Conservation (phyloP, 176 grass and related monocot genomes). For the Triticum aestivum region IWGSC_CS_RefSeq_v2.1 NC_057810.1:205933031-205933530, state of each 20-base stretch:
- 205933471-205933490: constrained; percentile 93
- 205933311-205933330: constrained; percentile 2
- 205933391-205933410: constrained; percentile 92
- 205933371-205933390: constrained; percentile 59
- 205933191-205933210: constrained; percentile 98
- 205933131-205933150: constrained; percentile 79
- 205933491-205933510: constrained; percentile 78
- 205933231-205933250: constrained; percentile 81
- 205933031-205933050: not conserved
- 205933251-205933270: constrained; percentile 79
- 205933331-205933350: not conserved
- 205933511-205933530: constrained; percentile 8
- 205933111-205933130: constrained; percentile 84
- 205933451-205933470: constrained; percentile 69
- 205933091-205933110: constrained; percentile 98
- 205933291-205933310: constrained; percentile 1
- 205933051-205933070: not conserved
- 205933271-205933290: constrained; percentile 51
- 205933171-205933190: constrained; percentile 80
- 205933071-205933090: not conserved
- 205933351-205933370: not conserved
- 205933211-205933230: constrained; percentile 81
- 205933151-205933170: constrained; percentile 68
- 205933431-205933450: constrained; percentile 44
- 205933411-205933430: constrained; percentile 59